Evolutionary conservation across 2,329 filamentous ascomycete genomes (phyloP).

Genomic region (Kalmusia sp.): DNA sequence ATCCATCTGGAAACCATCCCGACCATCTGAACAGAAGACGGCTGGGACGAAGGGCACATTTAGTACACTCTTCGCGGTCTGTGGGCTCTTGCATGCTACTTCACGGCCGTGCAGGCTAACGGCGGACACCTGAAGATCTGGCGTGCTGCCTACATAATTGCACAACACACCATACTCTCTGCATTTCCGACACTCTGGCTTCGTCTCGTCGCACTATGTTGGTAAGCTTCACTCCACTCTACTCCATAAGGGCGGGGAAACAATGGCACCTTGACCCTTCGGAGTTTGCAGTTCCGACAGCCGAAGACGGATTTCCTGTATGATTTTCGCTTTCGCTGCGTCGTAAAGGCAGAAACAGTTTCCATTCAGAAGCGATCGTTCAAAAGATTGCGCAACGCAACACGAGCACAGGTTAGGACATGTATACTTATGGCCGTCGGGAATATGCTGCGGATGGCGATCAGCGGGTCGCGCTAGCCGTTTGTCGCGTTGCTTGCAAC

Average conservation of each 20-base stretch:
- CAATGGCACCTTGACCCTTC: conserved; percentile 57
- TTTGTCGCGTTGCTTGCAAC: too few species aligned
- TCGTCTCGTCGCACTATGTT: conserved; percentile 58
- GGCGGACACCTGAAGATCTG: conserved; percentile 34
- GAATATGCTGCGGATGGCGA: too few species aligned
- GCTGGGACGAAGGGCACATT: too few species aligned
- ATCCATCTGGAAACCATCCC: not conserved
- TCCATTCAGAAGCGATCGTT: too few species aligned
- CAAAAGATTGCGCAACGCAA: too few species aligned
- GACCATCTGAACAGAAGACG: not conserved
- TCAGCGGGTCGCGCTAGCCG: too few species aligned
- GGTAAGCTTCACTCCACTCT: not conserved
- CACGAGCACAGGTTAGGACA: too few species aligned
- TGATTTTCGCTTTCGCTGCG: conserved; percentile 1
- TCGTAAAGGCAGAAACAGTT: not conserved
- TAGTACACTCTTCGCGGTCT: too few species aligned
- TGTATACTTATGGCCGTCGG: too few species aligned
- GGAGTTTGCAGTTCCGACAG: conserved; percentile 61
- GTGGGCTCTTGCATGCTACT: not conserved
- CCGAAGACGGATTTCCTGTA: conserved; percentile 60
- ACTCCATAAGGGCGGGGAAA: conserved; percentile 8
- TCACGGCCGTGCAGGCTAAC: not conserved
- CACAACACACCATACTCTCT: conserved; percentile 53
- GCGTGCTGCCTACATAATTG: conserved; percentile 46
- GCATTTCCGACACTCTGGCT: conserved; percentile 57